A percentile compares a stretch with the other conserved stretches of the same genome.
Evolutionary conservation across 1,284 basidiomycete species (phyloP).

Genomic region (Bondarzewia mesenterica): DNA sequence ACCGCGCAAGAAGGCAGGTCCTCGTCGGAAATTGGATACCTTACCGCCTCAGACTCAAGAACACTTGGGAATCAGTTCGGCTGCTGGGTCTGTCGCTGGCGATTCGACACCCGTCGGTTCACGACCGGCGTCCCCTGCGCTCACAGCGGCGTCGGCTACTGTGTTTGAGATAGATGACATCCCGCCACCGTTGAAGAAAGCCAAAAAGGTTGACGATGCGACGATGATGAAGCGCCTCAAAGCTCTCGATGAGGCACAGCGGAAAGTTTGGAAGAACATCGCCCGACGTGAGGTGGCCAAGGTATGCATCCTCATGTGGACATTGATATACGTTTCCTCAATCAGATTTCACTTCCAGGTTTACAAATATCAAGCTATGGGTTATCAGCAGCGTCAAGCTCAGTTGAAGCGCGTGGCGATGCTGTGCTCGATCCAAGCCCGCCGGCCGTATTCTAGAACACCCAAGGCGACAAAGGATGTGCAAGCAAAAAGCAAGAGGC

Average conservation of each 20-base stretch:
- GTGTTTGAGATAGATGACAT: conserved; percentile 66
- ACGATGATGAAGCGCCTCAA: conserved; percentile 68
- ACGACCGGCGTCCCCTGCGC: conserved; percentile 54
- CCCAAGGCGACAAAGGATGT: conserved; percentile 84
- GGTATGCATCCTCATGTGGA: conserved; percentile 31
- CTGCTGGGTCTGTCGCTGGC: conserved; percentile 41
- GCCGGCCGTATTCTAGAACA: conserved; percentile 72
- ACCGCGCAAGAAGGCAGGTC: conserved; percentile 29
- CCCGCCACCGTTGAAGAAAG: conserved; percentile 60
- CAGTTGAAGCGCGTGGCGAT: conserved; percentile 76
- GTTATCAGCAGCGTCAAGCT: conserved; percentile 53
- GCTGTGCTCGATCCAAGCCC: conserved; percentile 73
- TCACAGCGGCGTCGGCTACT: conserved; percentile 42
- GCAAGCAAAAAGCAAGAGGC: conserved; percentile 79
- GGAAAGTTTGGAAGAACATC: conserved; percentile 82
- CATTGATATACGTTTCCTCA: no score
- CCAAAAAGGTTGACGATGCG: conserved; percentile 66
- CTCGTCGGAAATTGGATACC: conserved; percentile 36
- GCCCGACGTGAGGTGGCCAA: conserved; percentile 77
- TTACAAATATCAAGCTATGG: conserved; percentile 69
- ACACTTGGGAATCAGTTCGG: conserved; percentile 41
- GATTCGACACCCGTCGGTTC: conserved; percentile 34
- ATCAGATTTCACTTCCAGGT: no score
- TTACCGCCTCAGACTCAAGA: conserved; percentile 38
- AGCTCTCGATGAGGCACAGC: conserved; percentile 75